phyloP scores from a whole-genome alignment of 768 basidiomycete genomes.

The Leucocoprinus birnbaumii region DNA sequence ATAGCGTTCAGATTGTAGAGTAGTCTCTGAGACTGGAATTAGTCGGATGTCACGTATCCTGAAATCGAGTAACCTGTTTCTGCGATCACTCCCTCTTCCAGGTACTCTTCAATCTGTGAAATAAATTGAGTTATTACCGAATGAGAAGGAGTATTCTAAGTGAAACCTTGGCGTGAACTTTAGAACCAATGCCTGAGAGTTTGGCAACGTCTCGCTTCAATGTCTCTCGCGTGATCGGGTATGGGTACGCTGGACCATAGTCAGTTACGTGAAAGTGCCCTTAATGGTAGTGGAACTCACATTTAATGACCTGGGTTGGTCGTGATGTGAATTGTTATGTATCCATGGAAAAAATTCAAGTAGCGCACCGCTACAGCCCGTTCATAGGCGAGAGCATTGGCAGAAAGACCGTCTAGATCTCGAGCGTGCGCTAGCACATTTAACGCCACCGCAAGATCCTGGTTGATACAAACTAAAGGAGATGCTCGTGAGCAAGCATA shows the following conservation, averaged over 20 bases:
- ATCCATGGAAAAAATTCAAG: background rate
- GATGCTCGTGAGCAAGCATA: constrained; percentile 64
- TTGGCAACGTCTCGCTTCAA: constrained; percentile 35
- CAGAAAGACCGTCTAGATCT: constrained; percentile 62
- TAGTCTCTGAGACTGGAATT: constrained; percentile 36
- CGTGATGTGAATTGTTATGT: background rate
- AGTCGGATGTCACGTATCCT: background rate
- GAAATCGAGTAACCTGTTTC: constrained; percentile 36
- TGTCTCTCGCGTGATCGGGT: constrained; percentile 32
- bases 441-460: constrained; percentile 56
- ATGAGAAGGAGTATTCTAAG: background rate
- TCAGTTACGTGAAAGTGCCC: background rate
- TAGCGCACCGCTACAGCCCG: constrained; percentile 64
- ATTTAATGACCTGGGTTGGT: constrained; percentile 25
- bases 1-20: constrained; percentile 49
- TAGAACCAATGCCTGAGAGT: constrained; percentile 49
- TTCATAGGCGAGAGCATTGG: constrained; percentile 70
- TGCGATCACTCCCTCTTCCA: constrained; percentile 48
- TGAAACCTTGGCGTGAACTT: constrained; percentile 46
- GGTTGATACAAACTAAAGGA: constrained; percentile 69
- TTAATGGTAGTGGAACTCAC: constrained; percentile 13
- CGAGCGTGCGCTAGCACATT: constrained; percentile 55
- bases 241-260: constrained; percentile 43
- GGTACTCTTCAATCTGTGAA: constrained; percentile 72
- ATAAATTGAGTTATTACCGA: background rate